A percentile compares a stretch with the other conserved stretches of the same genome.
Evolutionary conservation across 129 eudicot species (phyloP).

Genomic region (Chrysanthemum seticuspe): DNA sequence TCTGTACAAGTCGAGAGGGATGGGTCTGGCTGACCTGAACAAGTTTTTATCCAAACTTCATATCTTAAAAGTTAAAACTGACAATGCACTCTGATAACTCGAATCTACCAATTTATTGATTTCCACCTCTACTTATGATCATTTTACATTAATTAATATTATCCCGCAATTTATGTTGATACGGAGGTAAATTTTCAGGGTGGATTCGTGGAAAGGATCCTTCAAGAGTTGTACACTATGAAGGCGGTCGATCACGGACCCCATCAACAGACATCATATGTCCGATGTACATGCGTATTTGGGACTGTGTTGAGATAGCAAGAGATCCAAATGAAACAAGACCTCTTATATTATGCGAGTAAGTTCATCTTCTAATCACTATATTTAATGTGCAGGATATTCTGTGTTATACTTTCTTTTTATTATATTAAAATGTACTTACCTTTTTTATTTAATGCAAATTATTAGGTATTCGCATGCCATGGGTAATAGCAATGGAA

Average conservation of each 20-base stretch:
- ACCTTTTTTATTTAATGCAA: not conserved
- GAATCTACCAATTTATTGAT: no score
- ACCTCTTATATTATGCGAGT: conserved; percentile 95
- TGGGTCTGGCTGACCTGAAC: not conserved
- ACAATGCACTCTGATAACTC: no score
- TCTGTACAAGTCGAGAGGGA: not conserved
- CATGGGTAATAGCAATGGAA: conserved; percentile 98
- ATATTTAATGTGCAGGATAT: not conserved
- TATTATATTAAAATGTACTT: not conserved
- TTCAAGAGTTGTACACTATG: conserved; percentile 82
- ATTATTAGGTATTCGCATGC: conserved; percentile 87
- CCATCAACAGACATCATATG: conserved; percentile 89
- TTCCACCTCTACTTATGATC: not conserved
- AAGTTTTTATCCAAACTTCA: not conserved
- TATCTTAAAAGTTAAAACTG: not conserved
- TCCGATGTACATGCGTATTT: conserved; percentile 99
- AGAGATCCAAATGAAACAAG: conserved; percentile 78
- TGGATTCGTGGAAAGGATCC: conserved; percentile 94
- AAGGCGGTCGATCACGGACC: conserved; percentile 95
- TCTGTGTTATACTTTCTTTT: not conserved
- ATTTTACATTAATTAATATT: not conserved
- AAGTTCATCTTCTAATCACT: conserved; percentile 33
- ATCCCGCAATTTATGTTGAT: not conserved
- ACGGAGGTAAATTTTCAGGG: conserved; percentile 49
- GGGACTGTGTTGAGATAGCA: conserved; percentile 92